Base-by-base conservation (phyloP, 192 early-diverging fungal genomes). In the Backusella westeae region DNA sequence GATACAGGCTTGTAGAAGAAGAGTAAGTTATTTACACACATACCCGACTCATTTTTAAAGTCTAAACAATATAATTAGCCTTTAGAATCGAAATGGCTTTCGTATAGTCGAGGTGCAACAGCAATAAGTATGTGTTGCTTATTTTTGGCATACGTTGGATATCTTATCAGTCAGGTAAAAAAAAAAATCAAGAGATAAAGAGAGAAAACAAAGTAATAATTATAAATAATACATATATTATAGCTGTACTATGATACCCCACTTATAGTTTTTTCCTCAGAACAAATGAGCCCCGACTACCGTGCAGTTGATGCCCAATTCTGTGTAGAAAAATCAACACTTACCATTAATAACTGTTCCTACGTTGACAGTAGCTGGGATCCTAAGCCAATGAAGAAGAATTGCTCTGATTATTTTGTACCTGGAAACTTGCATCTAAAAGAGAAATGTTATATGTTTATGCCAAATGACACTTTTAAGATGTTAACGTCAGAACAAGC, bases 391-490 rank as follows among this genome's bases (percentile, higher is more conserved):
- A 34, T 21, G 21, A 7, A 5, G 35, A 56, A 26, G 0, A 32
- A 32, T 32, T 36, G 49, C 7, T 34, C 8, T 17, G 10, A 23
- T 6, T 34, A 44, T 17, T 44, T 44, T 44, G 15, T 17, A 44
- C 42, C 42, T 17, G 42, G 15, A 44, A 44, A 17, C 4, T 44
- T 42, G 41, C 14, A 9, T 1, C 1, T 8, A 3, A 26, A 12
- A n/a, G 14, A 49, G 1, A 36, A 59, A 56, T 73, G 72, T 36
- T 73, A 73, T 56, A 26, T 63, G 72, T 59, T 73, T 56, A 52
- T 59, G 59, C n/a, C 49, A n/a, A 73, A 38, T 15, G 19, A 26
- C 19, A n/a, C 3, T 7, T 73, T 10, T 23, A 19, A 8, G 14
- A 73, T 73, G 72, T 2, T 19, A 7, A 41, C n/a, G 9, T 26